Conservation (phyloP, 768 basidiomycete species). For the Macrocybe gigantea region DNA sequence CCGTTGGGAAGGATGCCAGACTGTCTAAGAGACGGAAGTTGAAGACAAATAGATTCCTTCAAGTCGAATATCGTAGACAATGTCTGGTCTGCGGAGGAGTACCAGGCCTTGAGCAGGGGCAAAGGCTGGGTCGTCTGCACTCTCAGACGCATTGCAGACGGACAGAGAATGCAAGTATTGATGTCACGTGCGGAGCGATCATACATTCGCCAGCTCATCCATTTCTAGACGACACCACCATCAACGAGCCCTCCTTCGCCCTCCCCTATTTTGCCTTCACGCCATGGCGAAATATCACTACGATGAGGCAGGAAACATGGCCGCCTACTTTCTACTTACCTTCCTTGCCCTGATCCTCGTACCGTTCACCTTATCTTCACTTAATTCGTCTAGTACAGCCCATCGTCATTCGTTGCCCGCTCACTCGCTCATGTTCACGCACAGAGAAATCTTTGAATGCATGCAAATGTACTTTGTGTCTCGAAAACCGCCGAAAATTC, state of each 20-base stretch:
- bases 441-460: conserved; percentile 34
- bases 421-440: conserved; percentile 5
- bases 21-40: conserved; percentile 24
- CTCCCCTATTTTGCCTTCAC: background rate
- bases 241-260: background rate
- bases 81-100: conserved; percentile 26
- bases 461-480: conserved; percentile 44
- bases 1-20: conserved; percentile 13
- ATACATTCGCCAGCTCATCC: background rate
- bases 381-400: conserved; percentile 41
- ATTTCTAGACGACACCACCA: background rate
- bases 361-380: conserved; percentile 61
- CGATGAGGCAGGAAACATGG: conserved; percentile 83
- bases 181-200: too few relatives aligned
- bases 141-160: conserved; percentile 39
- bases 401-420: background rate
- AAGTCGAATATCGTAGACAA: conserved; percentile 26
- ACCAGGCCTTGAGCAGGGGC: conserved; percentile 48
- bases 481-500: conserved; percentile 29
- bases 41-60: conserved; percentile 29
- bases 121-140: conserved; percentile 43
- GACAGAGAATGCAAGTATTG: too few relatives aligned
- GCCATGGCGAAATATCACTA: conserved; percentile 76
- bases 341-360: conserved; percentile 80
- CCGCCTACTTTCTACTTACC: conserved; percentile 86